These are phyloP conservation scores for Bocquillonia castaneifolia DNA, from an alignment of 441 rosid species.

Conservation along the genomic window DNA sequence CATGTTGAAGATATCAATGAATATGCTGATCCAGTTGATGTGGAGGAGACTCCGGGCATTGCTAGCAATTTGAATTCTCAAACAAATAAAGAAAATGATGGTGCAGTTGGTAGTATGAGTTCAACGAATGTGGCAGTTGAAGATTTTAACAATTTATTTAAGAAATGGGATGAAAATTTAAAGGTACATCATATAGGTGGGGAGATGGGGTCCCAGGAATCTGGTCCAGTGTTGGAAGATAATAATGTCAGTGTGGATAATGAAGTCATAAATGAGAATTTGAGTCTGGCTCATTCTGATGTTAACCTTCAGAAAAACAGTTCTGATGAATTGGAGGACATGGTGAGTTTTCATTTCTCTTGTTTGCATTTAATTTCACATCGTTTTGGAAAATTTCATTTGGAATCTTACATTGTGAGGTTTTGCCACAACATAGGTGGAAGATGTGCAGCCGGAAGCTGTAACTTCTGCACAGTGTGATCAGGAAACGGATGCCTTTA, in stretches of 20 bases:
- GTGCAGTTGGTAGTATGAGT: slow-evolving; percentile 20
- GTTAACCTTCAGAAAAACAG: slow-evolving; percentile 21
- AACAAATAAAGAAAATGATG: slow-evolving; percentile 31
- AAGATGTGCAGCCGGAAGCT: slow-evolving; percentile 28
- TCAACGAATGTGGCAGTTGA: slow-evolving; percentile 19
- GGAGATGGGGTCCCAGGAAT: slow-evolving; percentile 22
- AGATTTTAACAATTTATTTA: slow-evolving; percentile 24
- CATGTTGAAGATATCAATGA: slow-evolving; percentile 18
- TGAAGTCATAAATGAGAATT: slow-evolving; percentile 21
- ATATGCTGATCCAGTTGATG: slow-evolving; percentile 28
- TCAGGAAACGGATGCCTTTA: slow-evolving; percentile 21
- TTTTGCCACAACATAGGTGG: slow-evolving; percentile 25
- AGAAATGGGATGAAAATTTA: slow-evolving; percentile 25
- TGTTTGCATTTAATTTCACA: neutral
- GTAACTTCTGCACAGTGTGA: slow-evolving; percentile 27
- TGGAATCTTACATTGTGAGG: slow-evolving; percentile 18
- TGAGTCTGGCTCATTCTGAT: slow-evolving; percentile 20
- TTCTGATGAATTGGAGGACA: slow-evolving; percentile 19
- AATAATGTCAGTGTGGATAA: slow-evolving; percentile 12
- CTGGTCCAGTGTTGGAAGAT: slow-evolving; percentile 24
- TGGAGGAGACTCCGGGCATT: slow-evolving; percentile 19
- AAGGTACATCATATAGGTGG: slow-evolving; percentile 19
- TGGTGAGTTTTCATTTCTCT: slow-evolving; percentile 29
- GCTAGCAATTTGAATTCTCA: slow-evolving; percentile 25
- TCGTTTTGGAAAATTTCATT: neutral